Evolutionary conservation across 805 yeast species (phyloP).

Genomic region (Saccharomycopsis lassenensis): DNA sequence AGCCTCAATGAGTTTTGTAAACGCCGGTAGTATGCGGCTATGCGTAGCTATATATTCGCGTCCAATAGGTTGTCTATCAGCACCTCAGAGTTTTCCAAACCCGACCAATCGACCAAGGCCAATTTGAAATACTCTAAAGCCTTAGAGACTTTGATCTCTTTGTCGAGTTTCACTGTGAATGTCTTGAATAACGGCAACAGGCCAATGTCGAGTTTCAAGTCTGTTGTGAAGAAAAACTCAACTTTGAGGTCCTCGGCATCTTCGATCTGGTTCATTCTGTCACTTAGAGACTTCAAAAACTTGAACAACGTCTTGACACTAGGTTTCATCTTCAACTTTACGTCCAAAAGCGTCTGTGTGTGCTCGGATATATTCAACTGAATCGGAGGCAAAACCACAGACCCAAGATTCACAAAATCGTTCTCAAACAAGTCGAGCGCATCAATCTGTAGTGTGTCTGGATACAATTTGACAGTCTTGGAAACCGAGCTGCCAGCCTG

Average conservation of each 20-base stretch:
- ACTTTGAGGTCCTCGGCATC: conserved; percentile 1
- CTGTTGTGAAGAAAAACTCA: conserved; percentile 5
- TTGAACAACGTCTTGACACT: conserved; percentile 5
- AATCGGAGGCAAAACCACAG: conserved; percentile 8
- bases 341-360: conserved; percentile 1
- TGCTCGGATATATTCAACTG: conserved; percentile 6
- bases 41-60: no score
- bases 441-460: conserved; percentile 6
- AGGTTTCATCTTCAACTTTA: conserved; percentile 10
- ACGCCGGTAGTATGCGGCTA: no score
- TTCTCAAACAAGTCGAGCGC: not conserved
- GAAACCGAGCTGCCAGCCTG: conserved; percentile 4
- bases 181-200: conserved; percentile 10
- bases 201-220: conserved; percentile 6
- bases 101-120: no score
- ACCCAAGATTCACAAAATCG: conserved; percentile 7
- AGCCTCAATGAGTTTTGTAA: no score
- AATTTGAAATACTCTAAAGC: no score
- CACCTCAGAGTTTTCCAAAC: no score
- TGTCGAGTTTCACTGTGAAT: conserved; percentile 3
- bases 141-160: no score
- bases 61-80: no score
- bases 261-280: conserved; percentile 12
- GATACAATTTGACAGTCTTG: conserved; percentile 6
- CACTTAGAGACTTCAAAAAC: conserved; percentile 11